Percentiles rank a stretch among this genome's conserved stretches.
These are phyloP conservation scores for Fusarium subtropicale DNA, from an alignment of 2,329 filamentous ascomycete genomes.

Conservation along the genomic window DNA sequence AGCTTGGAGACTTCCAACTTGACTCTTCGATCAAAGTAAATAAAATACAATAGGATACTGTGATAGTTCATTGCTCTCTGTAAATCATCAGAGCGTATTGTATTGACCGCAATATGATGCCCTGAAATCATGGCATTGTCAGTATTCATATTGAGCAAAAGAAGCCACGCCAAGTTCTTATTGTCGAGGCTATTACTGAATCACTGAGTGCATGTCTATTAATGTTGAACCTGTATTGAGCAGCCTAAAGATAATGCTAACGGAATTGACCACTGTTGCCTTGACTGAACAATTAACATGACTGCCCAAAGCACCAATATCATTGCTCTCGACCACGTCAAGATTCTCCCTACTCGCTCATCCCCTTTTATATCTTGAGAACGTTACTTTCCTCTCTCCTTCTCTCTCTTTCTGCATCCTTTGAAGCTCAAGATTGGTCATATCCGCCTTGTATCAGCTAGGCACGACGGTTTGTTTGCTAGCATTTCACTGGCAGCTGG, in stretches of 20 bases:
- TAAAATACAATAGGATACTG: neutral
- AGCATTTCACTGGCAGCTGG: constrained; percentile 25
- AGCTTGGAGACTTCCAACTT: neutral
- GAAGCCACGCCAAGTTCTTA: neutral
- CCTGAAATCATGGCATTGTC: neutral
- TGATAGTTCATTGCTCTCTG: too few species aligned
- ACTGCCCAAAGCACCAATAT: neutral
- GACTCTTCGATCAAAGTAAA: neutral
- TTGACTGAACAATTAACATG: neutral
- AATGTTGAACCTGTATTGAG: neutral
- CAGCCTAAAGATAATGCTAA: neutral
- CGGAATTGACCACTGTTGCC: neutral
- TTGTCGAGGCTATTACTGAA: constrained; percentile 1
- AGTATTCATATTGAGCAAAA: neutral
- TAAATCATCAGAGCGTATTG: neutral
- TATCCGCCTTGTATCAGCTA: neutral
- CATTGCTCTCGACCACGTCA: constrained; percentile 1
- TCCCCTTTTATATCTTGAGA: neutral
- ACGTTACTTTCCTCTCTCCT: neutral
- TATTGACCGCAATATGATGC: neutral
- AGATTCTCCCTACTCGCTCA: neutral
- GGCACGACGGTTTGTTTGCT: constrained; percentile 6
- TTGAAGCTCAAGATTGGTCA: neutral
- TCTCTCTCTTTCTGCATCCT: neutral
- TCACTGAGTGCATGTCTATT: constrained; percentile 1